Conservation (phyloP, 129 eudicot genomes). For the Flaveria brownii region DNA sequence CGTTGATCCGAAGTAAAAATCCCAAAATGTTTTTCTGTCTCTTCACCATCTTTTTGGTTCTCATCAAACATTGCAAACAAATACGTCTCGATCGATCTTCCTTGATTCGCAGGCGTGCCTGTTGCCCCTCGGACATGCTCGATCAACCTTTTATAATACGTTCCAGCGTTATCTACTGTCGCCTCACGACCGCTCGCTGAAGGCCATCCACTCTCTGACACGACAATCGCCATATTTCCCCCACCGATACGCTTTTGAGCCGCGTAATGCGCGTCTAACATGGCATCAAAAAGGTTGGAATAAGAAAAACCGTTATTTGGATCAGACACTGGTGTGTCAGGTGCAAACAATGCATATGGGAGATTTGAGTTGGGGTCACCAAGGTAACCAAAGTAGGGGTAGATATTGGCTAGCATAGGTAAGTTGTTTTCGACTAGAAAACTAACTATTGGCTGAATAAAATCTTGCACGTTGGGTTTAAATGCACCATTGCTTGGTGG, state of each 20-base stretch:
- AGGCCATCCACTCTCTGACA: constrained; percentile 43
- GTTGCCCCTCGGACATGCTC: constrained; percentile 18
- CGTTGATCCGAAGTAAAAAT: constrained; percentile 27
- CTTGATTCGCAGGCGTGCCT: constrained; percentile 32
- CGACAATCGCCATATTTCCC: constrained; percentile 27
- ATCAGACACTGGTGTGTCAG: constrained; percentile 16
- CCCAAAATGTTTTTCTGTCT: constrained; percentile 34
- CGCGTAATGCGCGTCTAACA: constrained; percentile 40
- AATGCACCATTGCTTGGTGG: constrained; percentile 15
- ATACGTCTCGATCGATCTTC: constrained; percentile 31
- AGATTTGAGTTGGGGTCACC: constrained; percentile 25
- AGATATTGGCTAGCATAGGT: constrained; percentile 32
- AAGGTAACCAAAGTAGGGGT: constrained; percentile 35
- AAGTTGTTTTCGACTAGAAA: constrained; percentile 21
- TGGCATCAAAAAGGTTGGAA: constrained; percentile 34
- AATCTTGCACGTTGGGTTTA: not conserved
- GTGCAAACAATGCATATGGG: constrained; percentile 36
- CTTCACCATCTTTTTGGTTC: constrained; percentile 14
- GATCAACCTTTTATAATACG: constrained; percentile 23
- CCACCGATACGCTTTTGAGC: constrained; percentile 35
- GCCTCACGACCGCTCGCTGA: constrained; percentile 17
- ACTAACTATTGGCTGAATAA: constrained; percentile 16
- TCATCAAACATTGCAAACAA: constrained; percentile 45
- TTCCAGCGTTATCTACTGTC: constrained; percentile 24
- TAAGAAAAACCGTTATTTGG: constrained; percentile 4